These are phyloP conservation scores for Lactifluus rugatus DNA, from an alignment of 768 basidiomycete species.

Conservation along the genomic window DNA sequence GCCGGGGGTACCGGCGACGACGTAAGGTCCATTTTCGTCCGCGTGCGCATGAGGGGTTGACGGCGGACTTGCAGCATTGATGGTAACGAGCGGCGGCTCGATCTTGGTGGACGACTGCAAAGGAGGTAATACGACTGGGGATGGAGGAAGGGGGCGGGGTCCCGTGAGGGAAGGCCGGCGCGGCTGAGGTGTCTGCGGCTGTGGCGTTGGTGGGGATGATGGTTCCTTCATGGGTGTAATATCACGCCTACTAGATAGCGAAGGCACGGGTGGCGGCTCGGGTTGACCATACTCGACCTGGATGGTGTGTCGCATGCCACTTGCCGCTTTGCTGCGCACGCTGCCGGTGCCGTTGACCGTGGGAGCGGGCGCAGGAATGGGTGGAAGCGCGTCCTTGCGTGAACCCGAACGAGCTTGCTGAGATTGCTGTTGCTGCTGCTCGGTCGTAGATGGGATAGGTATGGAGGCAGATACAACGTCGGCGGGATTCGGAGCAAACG, in stretches of 20 bases:
- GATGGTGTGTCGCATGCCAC: constrained; percentile 78
- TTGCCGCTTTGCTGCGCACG: constrained; percentile 34
- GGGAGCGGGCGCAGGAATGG: background rate
- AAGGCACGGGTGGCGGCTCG: constrained; percentile 17
- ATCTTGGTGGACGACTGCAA: constrained; percentile 9
- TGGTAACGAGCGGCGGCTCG: constrained; percentile 24
- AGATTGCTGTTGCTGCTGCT: background rate
- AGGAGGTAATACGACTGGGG: background rate
- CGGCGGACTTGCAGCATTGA: constrained; percentile 29
- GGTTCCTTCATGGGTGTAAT: constrained; percentile 12
- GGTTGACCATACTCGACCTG: constrained; percentile 90
- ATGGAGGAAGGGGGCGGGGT: constrained; percentile 13
- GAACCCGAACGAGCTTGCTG: constrained; percentile 7
- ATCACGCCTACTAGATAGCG: constrained; percentile 4
- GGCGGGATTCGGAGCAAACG: constrained; percentile 37
- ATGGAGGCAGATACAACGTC: constrained; percentile 29
- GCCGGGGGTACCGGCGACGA: constrained; percentile 18
- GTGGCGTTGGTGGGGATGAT: background rate
- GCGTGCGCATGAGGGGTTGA: constrained; percentile 19
- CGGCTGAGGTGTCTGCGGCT: background rate
- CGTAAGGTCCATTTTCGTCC: constrained; percentile 20
- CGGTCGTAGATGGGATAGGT: constrained; percentile 23
- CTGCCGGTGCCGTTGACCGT: constrained; percentile 29
- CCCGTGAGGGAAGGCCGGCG: constrained; percentile 8
- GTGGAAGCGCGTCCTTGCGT: constrained; percentile 13